Evolutionary conservation across 306 rosid genomes (phyloP).

Genomic region (Vigna nakashimae): DNA sequence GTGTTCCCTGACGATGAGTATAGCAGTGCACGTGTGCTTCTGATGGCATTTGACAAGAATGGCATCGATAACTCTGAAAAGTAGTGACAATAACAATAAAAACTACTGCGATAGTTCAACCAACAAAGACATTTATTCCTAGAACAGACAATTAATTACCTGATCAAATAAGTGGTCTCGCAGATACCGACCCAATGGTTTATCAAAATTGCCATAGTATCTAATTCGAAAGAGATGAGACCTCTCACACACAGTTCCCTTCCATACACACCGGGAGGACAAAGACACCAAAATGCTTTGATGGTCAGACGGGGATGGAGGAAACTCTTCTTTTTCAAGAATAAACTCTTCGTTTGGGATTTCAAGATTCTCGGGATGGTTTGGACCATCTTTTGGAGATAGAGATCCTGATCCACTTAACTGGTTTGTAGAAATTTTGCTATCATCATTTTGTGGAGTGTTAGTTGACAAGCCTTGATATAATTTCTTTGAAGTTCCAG

Average conservation of each 20-base stretch:
- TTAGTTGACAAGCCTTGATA: slow-evolving; percentile 46
- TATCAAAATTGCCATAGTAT: slow-evolving; percentile 95
- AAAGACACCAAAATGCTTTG: slow-evolving; percentile 97
- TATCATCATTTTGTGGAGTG: slow-evolving; percentile 49
- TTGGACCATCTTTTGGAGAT: slow-evolving; percentile 56
- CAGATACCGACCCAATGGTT: slow-evolving; percentile 90
- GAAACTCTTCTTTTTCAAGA: slow-evolving; percentile 74
- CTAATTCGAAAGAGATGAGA: slow-evolving; percentile 93
- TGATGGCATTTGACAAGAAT: slow-evolving; percentile 90
- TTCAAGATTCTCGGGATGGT: slow-evolving; percentile 44
- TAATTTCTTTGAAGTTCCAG: slow-evolving; percentile 47
- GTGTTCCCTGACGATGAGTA: slow-evolving; percentile 96
- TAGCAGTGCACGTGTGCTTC: slow-evolving; percentile 98
- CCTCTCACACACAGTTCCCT: slow-evolving; percentile 97
- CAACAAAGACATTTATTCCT: slow-evolving; percentile 25
- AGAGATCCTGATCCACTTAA: slow-evolving; percentile 45
- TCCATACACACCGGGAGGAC: slow-evolving; percentile 97
- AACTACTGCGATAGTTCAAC: slow-evolving; percentile 33
- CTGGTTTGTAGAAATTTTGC: slow-evolving; percentile 48
- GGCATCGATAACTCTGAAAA: slow-evolving; percentile 78
- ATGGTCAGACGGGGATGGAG: slow-evolving; percentile 88
- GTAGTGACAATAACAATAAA: slow-evolving; percentile 39
- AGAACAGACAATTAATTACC: slow-evolving; percentile 60
- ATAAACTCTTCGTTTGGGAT: slow-evolving; percentile 52
- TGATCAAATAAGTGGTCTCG: slow-evolving; percentile 94